phyloP scores from a whole-genome alignment of 2,329 filamentous ascomycete species.

The Colletotrichum chrysophilum region DNA sequence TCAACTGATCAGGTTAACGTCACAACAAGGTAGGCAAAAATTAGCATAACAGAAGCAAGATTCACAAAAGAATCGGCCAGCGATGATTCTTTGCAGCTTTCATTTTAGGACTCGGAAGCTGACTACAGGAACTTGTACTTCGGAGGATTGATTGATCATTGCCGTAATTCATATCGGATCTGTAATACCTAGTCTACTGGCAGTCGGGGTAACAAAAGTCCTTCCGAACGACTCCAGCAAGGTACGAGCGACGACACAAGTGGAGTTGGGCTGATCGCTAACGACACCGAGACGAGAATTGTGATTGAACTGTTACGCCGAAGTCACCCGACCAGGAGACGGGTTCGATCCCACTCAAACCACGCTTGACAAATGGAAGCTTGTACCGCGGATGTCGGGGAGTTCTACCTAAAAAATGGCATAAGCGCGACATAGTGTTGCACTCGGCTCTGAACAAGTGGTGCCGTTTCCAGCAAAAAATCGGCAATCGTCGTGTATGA shows the following conservation, averaged over 20 bases:
- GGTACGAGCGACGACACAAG: not conserved
- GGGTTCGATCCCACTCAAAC: not conserved
- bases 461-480: not conserved
- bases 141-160: not conserved
- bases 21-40: not conserved
- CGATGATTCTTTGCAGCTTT: not conserved
- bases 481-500: not conserved
- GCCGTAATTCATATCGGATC: not conserved
- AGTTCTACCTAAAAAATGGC: not conserved
- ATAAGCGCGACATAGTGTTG: not conserved
- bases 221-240: not conserved
- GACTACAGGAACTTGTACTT: not conserved
- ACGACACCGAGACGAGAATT: not conserved
- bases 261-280: not conserved
- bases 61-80: not conserved
- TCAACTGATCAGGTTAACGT: rapidly evolving
- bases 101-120: not conserved
- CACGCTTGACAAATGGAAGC: not conserved
- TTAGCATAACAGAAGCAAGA: not conserved
- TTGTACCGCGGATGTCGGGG: not conserved
- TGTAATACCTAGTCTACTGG: not conserved
- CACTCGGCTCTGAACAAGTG: not conserved
- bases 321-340: not conserved
- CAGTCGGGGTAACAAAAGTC: not conserved
- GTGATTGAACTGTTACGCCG: not conserved